Conservation (phyloP, 805 yeast genomes). For the Candida sanyiensis region DNA sequence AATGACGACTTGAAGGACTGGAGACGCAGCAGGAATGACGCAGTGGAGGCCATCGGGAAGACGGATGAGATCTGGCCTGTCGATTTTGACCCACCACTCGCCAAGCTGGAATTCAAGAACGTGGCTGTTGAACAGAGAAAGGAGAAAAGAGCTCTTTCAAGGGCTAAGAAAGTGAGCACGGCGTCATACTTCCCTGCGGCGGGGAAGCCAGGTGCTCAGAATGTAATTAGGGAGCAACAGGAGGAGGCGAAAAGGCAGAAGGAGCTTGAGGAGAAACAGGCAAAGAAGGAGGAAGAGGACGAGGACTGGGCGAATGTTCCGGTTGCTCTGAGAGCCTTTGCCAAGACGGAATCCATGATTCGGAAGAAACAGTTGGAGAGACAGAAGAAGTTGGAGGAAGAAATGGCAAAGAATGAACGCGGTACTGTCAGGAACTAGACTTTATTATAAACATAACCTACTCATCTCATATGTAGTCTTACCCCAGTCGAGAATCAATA, state of each 20-base stretch:
- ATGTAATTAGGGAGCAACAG: slow-evolving; percentile 18
- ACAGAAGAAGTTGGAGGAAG: slow-evolving; percentile 20
- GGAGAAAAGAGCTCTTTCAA: slow-evolving; percentile 22
- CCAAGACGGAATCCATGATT: slow-evolving; percentile 70
- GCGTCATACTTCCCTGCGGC: slow-evolving; percentile 31
- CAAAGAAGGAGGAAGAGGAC: slow-evolving; percentile 33
- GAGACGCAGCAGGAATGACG: slow-evolving; percentile 54
- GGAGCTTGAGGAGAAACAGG: too few species aligned
- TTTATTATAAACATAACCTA: background rate
- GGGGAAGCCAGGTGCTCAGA: slow-evolving; percentile 29
- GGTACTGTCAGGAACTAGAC: too few species aligned
- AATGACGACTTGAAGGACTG: slow-evolving; percentile 85
- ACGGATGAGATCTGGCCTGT: slow-evolving; percentile 55
- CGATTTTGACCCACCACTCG: slow-evolving; percentile 54
- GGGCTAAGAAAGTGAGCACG: slow-evolving; percentile 23
- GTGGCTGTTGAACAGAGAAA: slow-evolving; percentile 35
- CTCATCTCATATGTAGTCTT: background rate
- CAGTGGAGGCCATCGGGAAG: slow-evolving; percentile 44
- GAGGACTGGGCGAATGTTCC: slow-evolving; percentile 62
- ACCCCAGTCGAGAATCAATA: too few species aligned
- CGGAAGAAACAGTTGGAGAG: slow-evolving; percentile 28
- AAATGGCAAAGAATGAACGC: too few species aligned
- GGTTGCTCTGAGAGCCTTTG: slow-evolving; percentile 71
- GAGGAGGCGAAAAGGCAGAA: too few species aligned
- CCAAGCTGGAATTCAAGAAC: slow-evolving; percentile 34